Evolutionary conservation across 148 eudicot genomes (phyloP), one percentile per base, ranked within the genome.

Genomic region (Cornus florida): DNA sequence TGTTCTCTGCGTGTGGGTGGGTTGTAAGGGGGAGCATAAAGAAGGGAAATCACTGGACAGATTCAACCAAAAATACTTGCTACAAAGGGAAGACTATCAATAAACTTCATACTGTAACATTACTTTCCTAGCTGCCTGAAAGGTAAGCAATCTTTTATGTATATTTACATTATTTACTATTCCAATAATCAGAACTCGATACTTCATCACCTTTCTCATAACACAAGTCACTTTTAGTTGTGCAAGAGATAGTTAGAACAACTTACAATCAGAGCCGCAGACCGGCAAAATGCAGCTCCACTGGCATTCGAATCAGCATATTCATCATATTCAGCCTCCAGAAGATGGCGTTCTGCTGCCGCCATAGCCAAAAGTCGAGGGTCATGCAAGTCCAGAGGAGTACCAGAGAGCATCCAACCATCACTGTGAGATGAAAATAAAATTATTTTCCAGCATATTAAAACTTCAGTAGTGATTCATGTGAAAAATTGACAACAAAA

Each of bases 201-300:
- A 0, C 10, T 11, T 3, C 17, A 53, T 53, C 48, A 43, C 17
- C 19, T 11, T 53, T 16, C 59, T 53, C 17, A 11, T 53, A 53
- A 53, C 19, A 7, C 31, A n/a, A n/a, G 38, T 68, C 67, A 35
- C 38, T 31, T 35, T 10, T 31, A 22, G 7, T 64, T 5, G 39
- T 38, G 57, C 76, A 67, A 7, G 10, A 50, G 28, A 71, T 20
- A 70, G 60, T 24, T 67, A 59, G 31, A 11, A 14, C 7, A 46
- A 75, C 91, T 87, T 88, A 93, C 97, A 83, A 91, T 91, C 46
- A 93, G 85, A 48, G 93, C 97, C 86, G 90, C 90, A 76, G 95
- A 93, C 28, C 95, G 97, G 82, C 89, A 93, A 85, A 91, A 90
- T 41, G 95, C 93, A 72, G 95, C 90, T 57, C 97, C 97, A 75